A percentile compares a stretch with the other conserved stretches of the same genome.
phyloP scores from a whole-genome alignment of 306 rosid species.

The Gastrolobium bilobum region DNA sequence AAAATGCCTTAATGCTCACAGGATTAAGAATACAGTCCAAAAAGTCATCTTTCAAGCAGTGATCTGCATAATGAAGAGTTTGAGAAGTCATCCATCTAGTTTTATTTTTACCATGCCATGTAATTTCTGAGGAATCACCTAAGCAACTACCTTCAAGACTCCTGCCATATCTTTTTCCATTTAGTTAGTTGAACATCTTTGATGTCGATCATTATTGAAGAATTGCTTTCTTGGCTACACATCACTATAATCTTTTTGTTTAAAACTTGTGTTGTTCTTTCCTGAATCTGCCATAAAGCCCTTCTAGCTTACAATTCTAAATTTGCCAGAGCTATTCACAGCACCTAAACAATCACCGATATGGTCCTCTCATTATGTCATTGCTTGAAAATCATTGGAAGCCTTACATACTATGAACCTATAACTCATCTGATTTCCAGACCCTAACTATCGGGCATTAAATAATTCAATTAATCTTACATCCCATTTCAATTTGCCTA shows the following conservation, averaged over 20 bases:
- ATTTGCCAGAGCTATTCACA: not conserved
- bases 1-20: not conserved
- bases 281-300: slow-evolving; percentile 11
- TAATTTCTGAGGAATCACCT: slow-evolving; percentile 7
- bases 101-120: not conserved
- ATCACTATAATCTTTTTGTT: not conserved
- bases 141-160: not conserved
- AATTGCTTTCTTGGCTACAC: not conserved
- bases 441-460: not conserved
- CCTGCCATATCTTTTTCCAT: not conserved
- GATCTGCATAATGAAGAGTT: not conserved
- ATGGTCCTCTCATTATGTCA: slow-evolving; percentile 22
- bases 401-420: slow-evolving; percentile 18
- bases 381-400: slow-evolving; percentile 16
- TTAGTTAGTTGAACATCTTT: not conserved
- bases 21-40: slow-evolving; percentile 15
- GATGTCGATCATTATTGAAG: slow-evolving; percentile 3
- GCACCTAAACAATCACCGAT: slow-evolving; percentile 19
- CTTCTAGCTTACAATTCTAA: slow-evolving; percentile 5
- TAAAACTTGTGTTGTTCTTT: not conserved
- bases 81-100: slow-evolving; percentile 23
- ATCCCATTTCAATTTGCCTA: no score
- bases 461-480: not conserved
- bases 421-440: slow-evolving; percentile 18
- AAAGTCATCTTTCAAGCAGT: slow-evolving; percentile 8